Evolutionary conservation across 768 basidiomycete genomes (phyloP).

Genomic region (Clavaria fumosa): DNA sequence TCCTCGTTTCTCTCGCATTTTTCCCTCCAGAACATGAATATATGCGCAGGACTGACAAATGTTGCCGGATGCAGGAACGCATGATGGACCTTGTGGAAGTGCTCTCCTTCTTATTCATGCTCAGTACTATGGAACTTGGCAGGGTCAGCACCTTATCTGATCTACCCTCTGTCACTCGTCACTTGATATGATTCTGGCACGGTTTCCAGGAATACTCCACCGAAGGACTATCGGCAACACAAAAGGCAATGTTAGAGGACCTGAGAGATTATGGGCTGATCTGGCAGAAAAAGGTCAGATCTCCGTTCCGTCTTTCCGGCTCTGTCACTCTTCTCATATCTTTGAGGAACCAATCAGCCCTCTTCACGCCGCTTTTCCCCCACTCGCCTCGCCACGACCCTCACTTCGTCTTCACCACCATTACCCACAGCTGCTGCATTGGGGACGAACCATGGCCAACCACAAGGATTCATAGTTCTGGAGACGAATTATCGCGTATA

Average conservation of each 20-base stretch:
- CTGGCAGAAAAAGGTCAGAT: slow-evolving; percentile 62
- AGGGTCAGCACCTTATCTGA: slow-evolving; percentile 35
- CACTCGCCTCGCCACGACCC: slow-evolving; percentile 84
- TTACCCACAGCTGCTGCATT: slow-evolving; percentile 49
- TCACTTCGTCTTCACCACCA: slow-evolving; percentile 81
- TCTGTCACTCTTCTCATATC: no score
- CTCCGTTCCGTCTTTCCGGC: slow-evolving; percentile 11
- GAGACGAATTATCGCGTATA: slow-evolving; percentile 98
- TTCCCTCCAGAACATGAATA: no score
- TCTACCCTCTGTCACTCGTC: not conserved
- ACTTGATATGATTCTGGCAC: not conserved
- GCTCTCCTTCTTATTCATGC: slow-evolving; percentile 88
- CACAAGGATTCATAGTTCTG: slow-evolving; percentile 85
- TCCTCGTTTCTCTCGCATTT: no score
- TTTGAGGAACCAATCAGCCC: slow-evolving; percentile 36
- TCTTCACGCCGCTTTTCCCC: slow-evolving; percentile 78
- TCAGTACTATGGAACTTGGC: slow-evolving; percentile 92
- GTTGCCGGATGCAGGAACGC: slow-evolving; percentile 59
- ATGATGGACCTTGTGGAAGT: slow-evolving; percentile 90
- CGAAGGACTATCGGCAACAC: slow-evolving; percentile 61
- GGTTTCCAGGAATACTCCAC: slow-evolving; percentile 73
- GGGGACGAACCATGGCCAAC: slow-evolving; percentile 31
- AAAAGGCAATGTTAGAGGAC: slow-evolving; percentile 80
- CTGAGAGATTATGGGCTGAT: slow-evolving; percentile 90
- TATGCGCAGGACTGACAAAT: no score